Base-by-base conservation (phyloP, 306 rosid species). In the Trifolium subterraneum region DNA sequence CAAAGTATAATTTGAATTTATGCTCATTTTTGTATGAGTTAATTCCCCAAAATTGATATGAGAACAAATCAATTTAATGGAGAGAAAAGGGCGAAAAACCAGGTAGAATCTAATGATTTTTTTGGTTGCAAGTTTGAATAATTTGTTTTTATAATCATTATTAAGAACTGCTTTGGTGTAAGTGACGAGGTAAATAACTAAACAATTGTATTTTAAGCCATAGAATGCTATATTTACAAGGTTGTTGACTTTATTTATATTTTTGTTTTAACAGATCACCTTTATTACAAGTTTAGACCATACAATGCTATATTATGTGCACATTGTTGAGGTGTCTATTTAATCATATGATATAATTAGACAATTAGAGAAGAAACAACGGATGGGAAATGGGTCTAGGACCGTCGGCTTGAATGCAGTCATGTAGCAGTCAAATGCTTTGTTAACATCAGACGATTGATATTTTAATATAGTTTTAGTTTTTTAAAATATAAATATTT, bases 261-360 rank as follows among this genome's bases (percentile, higher is more conserved):
- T 23, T 7, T 2, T 23, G n/a, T 33, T 56, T 25, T 5, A 12
- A 55, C 82, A 71, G 14, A 61, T 50, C 52, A 50, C 23, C 25
- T n/a, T 63, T 71, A 48, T 16, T 18, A 36, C 5, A 52, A 54
- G 27, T 64, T 64, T 2, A 71, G 20, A 71, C 11, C 51, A 19
- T 64, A 4, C 11, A 25, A 62, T 51, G 38, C 62, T 64, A 65
- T 79, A 20, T 72, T 72, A 41, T 7, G 16, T 38, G 0, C 9
- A 55, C 1, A 22, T 23, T 5, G 15, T 55, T 55, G 29, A 55
- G 7, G 3, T 70, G 42, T 64, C 6, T 12, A 44, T 60, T 11
- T 33, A 72, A 65, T 23, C 0, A 10, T 52, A 42, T 54, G 15
- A n/a, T 64, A 51, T 51, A 62, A 39, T 71, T 71, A 78, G 72